These are phyloP conservation scores for Epichloe sibirici DNA, from an alignment of 2,329 filamentous ascomycete species.

Conservation along the genomic window DNA sequence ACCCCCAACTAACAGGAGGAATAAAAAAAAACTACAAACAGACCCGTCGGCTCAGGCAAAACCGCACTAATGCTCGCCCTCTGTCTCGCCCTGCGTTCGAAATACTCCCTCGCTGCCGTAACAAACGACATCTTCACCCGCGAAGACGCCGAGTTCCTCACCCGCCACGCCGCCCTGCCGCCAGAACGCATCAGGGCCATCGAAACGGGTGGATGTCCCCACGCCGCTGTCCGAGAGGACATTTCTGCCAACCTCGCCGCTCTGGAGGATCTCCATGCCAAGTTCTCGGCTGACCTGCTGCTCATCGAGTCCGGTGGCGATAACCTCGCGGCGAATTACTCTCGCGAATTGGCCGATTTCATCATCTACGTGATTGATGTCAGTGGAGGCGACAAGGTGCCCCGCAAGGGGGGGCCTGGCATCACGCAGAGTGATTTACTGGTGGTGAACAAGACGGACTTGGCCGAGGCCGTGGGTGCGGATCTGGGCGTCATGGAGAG, in stretches of 20 bases:
- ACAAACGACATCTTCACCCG: conserved; percentile 99
- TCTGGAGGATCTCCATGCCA: conserved; percentile 73
- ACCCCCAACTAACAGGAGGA: too few species aligned
- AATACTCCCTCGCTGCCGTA: conserved; percentile 82
- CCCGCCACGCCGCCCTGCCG: conserved; percentile 70
- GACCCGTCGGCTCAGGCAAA: conserved; percentile 92
- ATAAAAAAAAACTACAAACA: conserved; percentile 20
- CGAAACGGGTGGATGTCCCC: conserved; percentile 93
- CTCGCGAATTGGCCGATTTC: conserved; percentile 84
- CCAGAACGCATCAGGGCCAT: conserved; percentile 82
- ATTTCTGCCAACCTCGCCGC: conserved; percentile 89
- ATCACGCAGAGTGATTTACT: conserved; percentile 94
- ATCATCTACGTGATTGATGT: conserved; percentile 99
- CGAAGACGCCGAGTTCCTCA: conserved; percentile 96
- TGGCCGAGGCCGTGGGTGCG: conserved; percentile 81
- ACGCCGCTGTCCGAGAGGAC: conserved; percentile 94
- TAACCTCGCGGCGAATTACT: conserved; percentile 95
- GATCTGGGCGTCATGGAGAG: conserved; percentile 90
- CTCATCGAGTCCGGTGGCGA: conserved; percentile 94
- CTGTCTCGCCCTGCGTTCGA: conserved; percentile 67
- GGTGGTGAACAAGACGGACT: conserved; percentile 93
- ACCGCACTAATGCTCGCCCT: conserved; percentile 93
- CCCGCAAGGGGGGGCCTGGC: conserved; percentile 86
- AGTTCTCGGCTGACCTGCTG: conserved; percentile 69
- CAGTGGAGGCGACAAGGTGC: conserved; percentile 90